phyloP scores from a whole-genome alignment of 1,284 basidiomycete species.

The Trametes sp. region DNA sequence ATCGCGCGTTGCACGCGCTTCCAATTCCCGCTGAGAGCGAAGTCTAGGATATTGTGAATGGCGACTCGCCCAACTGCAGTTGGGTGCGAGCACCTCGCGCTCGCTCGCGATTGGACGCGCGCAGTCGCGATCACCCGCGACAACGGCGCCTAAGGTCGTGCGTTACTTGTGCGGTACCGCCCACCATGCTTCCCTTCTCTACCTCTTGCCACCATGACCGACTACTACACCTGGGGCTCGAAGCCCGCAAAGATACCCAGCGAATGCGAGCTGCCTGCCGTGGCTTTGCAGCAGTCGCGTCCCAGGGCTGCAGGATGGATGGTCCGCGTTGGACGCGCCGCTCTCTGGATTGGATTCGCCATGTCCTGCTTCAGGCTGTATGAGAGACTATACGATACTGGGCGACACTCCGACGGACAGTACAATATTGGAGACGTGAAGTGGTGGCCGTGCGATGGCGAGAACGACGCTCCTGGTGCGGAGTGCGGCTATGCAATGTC shows the following conservation, averaged over 20 bases:
- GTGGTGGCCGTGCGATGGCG: slow-evolving; percentile 21
- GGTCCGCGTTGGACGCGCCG: not conserved
- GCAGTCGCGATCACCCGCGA: not conserved
- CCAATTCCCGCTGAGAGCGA: too few relatives aligned
- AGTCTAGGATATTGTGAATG: too few relatives aligned
- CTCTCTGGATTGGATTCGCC: not conserved
- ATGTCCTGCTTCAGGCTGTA: slow-evolving; percentile 4
- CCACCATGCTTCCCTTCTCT: not conserved
- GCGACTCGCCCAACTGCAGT: too few relatives aligned
- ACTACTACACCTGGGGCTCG: slow-evolving; percentile 11
- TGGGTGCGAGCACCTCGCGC: too few relatives aligned
- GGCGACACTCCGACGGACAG: not conserved
- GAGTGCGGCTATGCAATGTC: slow-evolving; percentile 38
- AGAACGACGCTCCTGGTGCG: slow-evolving; percentile 15
- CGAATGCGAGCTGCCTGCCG: not conserved
- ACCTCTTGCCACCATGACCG: not conserved
- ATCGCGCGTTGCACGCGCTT: too few relatives aligned
- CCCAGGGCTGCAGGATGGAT: not conserved
- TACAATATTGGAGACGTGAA: slow-evolving; percentile 14
- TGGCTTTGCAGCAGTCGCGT: not conserved
- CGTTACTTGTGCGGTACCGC: not conserved
- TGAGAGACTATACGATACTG: not conserved
- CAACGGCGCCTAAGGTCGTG: not conserved
- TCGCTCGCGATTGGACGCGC: slow-evolving; percentile 7
- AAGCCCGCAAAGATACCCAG: not conserved